Evolutionary conservation across 1,284 basidiomycete species (phyloP).

Genomic region (Thelephora terrestris): DNA sequence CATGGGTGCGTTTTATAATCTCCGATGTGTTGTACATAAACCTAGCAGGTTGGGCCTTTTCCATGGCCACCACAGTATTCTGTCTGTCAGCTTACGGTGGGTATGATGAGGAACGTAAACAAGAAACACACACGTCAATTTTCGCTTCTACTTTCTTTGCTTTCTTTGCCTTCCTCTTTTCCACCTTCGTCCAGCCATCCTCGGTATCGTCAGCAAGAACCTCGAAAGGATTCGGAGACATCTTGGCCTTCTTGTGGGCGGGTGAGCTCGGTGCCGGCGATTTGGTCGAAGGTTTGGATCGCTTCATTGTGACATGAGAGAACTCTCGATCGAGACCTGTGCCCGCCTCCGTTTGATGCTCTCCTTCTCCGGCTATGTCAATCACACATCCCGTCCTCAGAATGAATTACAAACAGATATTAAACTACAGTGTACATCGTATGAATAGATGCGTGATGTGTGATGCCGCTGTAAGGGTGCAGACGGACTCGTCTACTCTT

Average conservation of each 20-base stretch:
- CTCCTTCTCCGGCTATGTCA: neutral
- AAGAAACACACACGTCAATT: conserved; percentile 42
- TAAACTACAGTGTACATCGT: no score
- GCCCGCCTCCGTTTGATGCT: neutral
- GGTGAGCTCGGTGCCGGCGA: conserved; percentile 12
- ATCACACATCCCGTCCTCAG: neutral
- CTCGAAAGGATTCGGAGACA: conserved; percentile 12
- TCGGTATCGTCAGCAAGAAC: conserved; percentile 10
- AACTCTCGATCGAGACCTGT: neutral
- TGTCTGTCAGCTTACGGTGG: conserved; percentile 6
- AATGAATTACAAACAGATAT: no score
- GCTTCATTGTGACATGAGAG: conserved; percentile 23
- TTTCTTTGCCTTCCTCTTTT: conserved; percentile 72
- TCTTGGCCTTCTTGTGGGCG: conserved; percentile 26
- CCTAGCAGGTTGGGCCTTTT: conserved; percentile 40
- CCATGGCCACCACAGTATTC: neutral
- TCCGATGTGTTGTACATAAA: conserved; percentile 75
- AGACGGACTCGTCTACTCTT: conserved; percentile 40
- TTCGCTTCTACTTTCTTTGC: conserved; percentile 45
- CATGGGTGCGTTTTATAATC: conserved; percentile 60
- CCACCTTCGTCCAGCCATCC: conserved; percentile 60
- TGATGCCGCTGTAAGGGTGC: no score
- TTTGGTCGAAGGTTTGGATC: conserved; percentile 18
- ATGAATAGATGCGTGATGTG: no score
- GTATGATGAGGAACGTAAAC: conserved; percentile 5